Conservation (phyloP, 257 asterid genomes). For the Anisodus tanguticus region DNA sequence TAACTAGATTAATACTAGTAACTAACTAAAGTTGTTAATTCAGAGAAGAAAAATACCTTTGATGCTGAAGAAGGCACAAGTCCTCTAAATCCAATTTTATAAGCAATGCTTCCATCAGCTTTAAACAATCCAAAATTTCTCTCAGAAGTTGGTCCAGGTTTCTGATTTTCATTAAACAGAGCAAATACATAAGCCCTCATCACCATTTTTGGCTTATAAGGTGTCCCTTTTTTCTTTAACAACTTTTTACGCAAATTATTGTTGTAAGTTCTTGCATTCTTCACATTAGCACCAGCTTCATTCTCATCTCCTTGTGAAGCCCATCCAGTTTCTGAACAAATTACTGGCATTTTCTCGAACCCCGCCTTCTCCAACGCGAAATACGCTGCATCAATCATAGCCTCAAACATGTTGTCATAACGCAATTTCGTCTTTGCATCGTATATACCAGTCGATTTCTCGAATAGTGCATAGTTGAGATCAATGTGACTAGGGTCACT, state of each 20-base stretch:
- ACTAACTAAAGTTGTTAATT: no score
- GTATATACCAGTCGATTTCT: constrained; percentile 50
- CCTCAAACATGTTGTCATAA: constrained; percentile 88
- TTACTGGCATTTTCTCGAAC: constrained; percentile 59
- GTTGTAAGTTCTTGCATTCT: constrained; percentile 69
- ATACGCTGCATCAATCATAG: constrained; percentile 74
- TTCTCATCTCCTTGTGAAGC: constrained; percentile 70
- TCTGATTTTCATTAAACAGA: constrained; percentile 68
- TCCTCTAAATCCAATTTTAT: constrained; percentile 75
- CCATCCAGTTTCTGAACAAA: constrained; percentile 94
- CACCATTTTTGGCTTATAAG: constrained; percentile 60
- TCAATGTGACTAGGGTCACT: constrained; percentile 68
- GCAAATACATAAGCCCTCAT: constrained; percentile 79
- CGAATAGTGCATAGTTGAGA: constrained; percentile 59
- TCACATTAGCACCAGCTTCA: constrained; percentile 64
- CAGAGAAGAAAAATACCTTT: background rate
- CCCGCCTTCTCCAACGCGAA: constrained; percentile 73
- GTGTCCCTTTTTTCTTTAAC: constrained; percentile 71
- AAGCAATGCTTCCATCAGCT: constrained; percentile 76
- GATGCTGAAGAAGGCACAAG: constrained; percentile 60
- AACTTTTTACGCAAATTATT: constrained; percentile 55
- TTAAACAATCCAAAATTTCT: constrained; percentile 82
- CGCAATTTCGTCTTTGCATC: constrained; percentile 63
- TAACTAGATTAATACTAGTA: no score
- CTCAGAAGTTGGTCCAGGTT: constrained; percentile 88